Base-by-base conservation (phyloP, 805 yeast genomes). In the Pichia cabralensis region DNA sequence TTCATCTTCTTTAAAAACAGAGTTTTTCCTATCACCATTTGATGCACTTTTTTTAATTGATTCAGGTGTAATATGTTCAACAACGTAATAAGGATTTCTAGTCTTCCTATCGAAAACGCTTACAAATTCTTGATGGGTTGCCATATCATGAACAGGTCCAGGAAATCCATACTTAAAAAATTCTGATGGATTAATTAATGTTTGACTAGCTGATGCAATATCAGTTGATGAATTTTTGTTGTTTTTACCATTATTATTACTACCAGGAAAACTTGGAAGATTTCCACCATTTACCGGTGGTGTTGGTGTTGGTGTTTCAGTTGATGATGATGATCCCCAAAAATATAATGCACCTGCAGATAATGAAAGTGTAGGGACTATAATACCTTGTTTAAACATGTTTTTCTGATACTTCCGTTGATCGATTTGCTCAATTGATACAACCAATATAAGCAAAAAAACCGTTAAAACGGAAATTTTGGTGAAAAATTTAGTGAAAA, bases 161-260 rank as follows among this genome's bases (percentile, higher is more conserved):
- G 97, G 98, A 50, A 83, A 85, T 4, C 98, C 98, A 53, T 82
- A 88, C 47, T 78, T 76, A 64, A 86, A 88, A 60, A 81, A 86
- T 6, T 65, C 94, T 16, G 73, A 69, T 0, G 97, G 98, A 39
- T 74, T 67, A 4, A 84, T 72, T n/a, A n/a, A n/a, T n/a, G n/a
- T n/a, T n/a, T n/a, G n/a, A n/a, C n/a, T n/a, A n/a, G n/a, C n/a
- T n/a, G n/a, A n/a, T n/a, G n/a, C n/a, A 7, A 9, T 23, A 19
- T 5, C 29, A 25, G 26, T 20, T 10, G 12, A 19, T 12, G 23
- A 19, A 24, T 13, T 22, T 12, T 15, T 29, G 8, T 22, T 28
- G 8, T 18, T 25, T 12, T 35, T 34, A 14, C 45, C 45, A 15
- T 33, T 34, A 15, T 28, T 23, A 11, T 45, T 36, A 2, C 26